Conservation (phyloP, 352 stramenopile genomes). For the Phytophthora cajani region DNA sequence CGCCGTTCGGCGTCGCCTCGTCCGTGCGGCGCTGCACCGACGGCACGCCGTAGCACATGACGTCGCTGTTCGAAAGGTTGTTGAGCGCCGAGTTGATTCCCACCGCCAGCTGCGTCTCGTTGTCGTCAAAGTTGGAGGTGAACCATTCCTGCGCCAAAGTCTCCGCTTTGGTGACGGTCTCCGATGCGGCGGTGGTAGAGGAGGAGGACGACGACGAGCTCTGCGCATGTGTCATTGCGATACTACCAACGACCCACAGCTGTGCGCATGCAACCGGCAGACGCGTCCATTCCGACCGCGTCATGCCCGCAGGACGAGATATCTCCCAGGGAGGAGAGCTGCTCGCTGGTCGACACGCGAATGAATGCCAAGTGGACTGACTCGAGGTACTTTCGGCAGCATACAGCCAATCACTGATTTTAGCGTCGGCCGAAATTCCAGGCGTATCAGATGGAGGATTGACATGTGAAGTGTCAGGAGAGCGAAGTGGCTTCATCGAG, state of each 20-base stretch:
- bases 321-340: not conserved
- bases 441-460: no score
- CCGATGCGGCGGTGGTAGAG: not conserved
- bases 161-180: slow-evolving; percentile 17
- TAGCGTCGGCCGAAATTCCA: not conserved
- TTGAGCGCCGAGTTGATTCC: slow-evolving; percentile 36
- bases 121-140: slow-evolving; percentile 35
- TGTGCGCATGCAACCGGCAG: slow-evolving; percentile 1
- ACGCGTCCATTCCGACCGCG: slow-evolving; percentile 5
- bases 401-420: not conserved
- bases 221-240: not conserved
- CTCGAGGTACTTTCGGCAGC: slow-evolving; percentile 1
- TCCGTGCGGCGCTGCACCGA: slow-evolving; percentile 29
- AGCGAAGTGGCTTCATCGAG: not conserved
- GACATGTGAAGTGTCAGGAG: no score
- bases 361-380: slow-evolving; percentile 4
- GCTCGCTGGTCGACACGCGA: slow-evolving; percentile 4
- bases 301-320: slow-evolving; percentile 16
- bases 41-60: slow-evolving; percentile 34
- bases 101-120: slow-evolving; percentile 40
- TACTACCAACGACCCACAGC: not conserved
- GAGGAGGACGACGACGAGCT: slow-evolving; percentile 23
- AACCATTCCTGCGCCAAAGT: slow-evolving; percentile 38
- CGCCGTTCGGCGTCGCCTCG: slow-evolving; percentile 32
- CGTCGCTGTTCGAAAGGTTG: slow-evolving; percentile 28